Evolutionary conservation across 805 yeast species (phyloP).

Genomic region (Ogataea pini): DNA sequence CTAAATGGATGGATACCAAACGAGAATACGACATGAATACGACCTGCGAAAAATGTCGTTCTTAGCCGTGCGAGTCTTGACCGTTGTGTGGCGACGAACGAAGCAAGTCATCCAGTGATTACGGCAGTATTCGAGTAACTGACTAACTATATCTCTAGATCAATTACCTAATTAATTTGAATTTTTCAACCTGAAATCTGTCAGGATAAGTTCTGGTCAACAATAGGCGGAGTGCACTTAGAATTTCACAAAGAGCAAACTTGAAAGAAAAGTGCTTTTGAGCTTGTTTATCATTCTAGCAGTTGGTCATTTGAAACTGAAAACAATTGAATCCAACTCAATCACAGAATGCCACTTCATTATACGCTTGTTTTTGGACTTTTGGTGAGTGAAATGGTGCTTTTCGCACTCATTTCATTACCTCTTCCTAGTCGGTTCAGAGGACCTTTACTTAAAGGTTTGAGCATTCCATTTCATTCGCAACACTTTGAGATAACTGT

Average conservation of each 20-base stretch:
- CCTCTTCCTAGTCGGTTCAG: slow-evolving; percentile 82
- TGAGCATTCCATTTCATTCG: slow-evolving; percentile 69
- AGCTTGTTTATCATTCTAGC: too few relatives aligned
- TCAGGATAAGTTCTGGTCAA: slow-evolving; percentile 2
- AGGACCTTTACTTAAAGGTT: slow-evolving; percentile 60
- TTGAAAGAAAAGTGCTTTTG: too few relatives aligned
- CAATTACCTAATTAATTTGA: not conserved
- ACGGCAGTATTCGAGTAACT: too few relatives aligned
- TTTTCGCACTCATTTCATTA: slow-evolving; percentile 76
- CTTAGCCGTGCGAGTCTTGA: too few relatives aligned
- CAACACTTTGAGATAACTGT: slow-evolving; percentile 74
- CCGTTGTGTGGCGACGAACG: too few relatives aligned
- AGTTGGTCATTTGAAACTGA: too few relatives aligned
- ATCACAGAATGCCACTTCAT: slow-evolving; percentile 31
- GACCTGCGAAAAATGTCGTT: too few relatives aligned
- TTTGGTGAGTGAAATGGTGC: slow-evolving; percentile 71
- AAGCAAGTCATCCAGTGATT: too few relatives aligned
- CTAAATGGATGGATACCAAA: too few relatives aligned
- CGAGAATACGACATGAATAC: too few relatives aligned
- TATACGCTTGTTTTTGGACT: slow-evolving; percentile 59
- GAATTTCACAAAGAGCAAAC: not conserved
- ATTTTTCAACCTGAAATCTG: not conserved
- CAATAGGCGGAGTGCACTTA: slow-evolving; percentile 7
- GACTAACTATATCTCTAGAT: too few relatives aligned
- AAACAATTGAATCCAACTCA: not conserved